These are phyloP conservation scores for Trichoderma endophyticum DNA, from an alignment of 2,329 filamentous ascomycete genomes.

Conservation along the genomic window DNA sequence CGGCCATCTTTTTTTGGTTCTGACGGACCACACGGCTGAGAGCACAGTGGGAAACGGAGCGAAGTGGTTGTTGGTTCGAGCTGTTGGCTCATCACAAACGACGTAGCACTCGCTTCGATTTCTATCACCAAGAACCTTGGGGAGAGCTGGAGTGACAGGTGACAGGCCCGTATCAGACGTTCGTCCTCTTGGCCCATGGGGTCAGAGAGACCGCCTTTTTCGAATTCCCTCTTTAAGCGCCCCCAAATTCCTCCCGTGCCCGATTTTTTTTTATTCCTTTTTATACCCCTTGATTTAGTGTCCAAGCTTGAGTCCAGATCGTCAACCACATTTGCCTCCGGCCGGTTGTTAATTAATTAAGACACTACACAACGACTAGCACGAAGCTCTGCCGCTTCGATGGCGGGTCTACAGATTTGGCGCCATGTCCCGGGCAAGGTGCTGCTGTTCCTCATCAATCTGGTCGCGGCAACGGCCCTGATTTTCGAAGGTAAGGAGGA, in stretches of 20 bases:
- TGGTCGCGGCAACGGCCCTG: slow-evolving; percentile 24
- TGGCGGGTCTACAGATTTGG: slow-evolving; percentile 23
- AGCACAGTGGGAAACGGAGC: not conserved
- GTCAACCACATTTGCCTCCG: not conserved
- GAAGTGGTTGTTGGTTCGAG: not conserved
- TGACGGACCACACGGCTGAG: not conserved
- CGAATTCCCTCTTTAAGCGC: not conserved
- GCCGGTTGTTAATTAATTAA: not conserved
- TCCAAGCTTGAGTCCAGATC: not conserved
- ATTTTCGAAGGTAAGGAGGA: slow-evolving; percentile 23
- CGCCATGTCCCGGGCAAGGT: slow-evolving; percentile 25
- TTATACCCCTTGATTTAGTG: not conserved
- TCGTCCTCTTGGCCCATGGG: not conserved
- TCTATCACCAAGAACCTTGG: not conserved
- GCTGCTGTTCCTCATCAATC: slow-evolving; percentile 24
- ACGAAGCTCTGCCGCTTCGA: not conserved
- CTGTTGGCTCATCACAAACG: not conserved
- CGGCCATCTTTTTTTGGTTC: not conserved
- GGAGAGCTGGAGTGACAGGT: not conserved
- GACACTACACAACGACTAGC: not conserved
- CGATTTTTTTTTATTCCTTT: not conserved
- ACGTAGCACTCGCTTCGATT: not conserved
- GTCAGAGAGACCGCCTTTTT: not conserved
- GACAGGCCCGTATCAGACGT: not conserved
- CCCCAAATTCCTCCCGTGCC: not conserved